Evolutionary conservation across 2,329 filamentous ascomycete genomes (phyloP).

Genomic region (Phaeophleospora eucalypticola): DNA sequence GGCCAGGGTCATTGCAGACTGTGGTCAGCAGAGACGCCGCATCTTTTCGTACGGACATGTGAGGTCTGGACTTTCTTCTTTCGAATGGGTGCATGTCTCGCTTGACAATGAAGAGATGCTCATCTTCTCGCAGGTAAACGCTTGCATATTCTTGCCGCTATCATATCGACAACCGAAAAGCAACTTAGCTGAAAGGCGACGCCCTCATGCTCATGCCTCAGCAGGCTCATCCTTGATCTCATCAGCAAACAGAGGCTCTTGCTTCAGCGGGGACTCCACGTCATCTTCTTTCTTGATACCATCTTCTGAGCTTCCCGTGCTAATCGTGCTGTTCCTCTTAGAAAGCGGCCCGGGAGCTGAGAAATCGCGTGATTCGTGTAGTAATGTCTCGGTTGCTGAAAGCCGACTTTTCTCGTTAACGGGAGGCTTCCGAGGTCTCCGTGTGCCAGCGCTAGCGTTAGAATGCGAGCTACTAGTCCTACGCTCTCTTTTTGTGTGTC

Average conservation of each 20-base stretch:
- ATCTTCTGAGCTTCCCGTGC: conserved; percentile 16
- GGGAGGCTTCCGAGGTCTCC: conserved; percentile 20
- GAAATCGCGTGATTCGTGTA: conserved; percentile 18
- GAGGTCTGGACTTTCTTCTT: too few relatives aligned
- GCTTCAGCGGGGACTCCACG: conserved; percentile 7
- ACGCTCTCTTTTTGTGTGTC: conserved; percentile 15
- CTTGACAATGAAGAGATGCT: background rate
- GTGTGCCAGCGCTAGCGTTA: conserved; percentile 12
- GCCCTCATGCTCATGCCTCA: background rate
- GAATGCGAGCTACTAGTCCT: conserved; percentile 25
- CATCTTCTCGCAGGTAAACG: background rate
- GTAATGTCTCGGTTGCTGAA: conserved; percentile 26
- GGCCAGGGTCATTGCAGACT: too few relatives aligned
- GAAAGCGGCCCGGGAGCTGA: conserved; percentile 7
- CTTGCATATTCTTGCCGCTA: too few relatives aligned
- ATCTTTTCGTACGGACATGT: too few relatives aligned
- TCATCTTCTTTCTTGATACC: conserved; percentile 16
- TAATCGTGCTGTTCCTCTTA: conserved; percentile 20
- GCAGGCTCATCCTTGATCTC: conserved; percentile 25
- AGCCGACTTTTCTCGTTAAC: conserved; percentile 24
- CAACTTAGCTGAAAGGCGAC: background rate
- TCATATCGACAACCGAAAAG: too few relatives aligned
- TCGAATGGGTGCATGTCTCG: too few relatives aligned
- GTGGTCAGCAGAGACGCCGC: too few relatives aligned
- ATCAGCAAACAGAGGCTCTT: conserved; percentile 18